Evolutionary conservation across 1,284 basidiomycete species (phyloP).

Genomic region (Cryptococcus sp.): DNA sequence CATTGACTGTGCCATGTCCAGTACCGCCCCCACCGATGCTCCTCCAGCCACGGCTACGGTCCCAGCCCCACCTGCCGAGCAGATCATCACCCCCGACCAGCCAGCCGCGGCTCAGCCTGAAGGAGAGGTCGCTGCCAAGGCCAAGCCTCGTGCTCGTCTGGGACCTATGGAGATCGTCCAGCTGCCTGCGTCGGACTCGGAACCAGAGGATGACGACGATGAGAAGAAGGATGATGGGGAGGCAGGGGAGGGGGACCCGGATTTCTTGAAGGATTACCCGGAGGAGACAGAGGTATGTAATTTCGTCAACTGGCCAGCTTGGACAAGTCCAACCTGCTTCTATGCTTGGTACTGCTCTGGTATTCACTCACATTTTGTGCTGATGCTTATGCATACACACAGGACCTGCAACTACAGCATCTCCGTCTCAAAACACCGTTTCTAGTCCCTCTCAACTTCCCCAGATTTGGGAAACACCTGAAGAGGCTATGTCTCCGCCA

Average conservation of each 20-base stretch:
- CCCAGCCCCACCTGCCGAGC: not conserved
- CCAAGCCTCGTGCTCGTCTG: constrained; percentile 37
- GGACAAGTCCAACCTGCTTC: not conserved
- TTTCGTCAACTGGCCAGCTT: not conserved
- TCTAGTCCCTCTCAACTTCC: constrained; percentile 58
- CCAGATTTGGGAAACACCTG: constrained; percentile 66
- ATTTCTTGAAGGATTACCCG: constrained; percentile 57
- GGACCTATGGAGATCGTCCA: constrained; percentile 37
- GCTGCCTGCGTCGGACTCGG: constrained; percentile 24
- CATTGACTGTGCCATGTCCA: not conserved
- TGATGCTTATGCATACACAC: too few species aligned
- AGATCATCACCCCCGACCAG: not conserved
- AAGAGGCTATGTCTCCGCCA: constrained; percentile 83
- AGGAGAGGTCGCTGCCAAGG: not conserved
- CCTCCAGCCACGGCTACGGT: not conserved
- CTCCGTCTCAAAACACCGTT: constrained; percentile 63
- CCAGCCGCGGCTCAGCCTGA: not conserved
- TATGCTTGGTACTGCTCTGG: too few species aligned
- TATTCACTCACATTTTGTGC: too few species aligned
- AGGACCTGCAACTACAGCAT: constrained; percentile 91
- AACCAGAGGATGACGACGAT: constrained; percentile 17
- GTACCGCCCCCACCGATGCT: not conserved
- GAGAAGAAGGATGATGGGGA: constrained; percentile 20
- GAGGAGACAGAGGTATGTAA: constrained; percentile 64
- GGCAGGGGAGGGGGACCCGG: constrained; percentile 37